Percentiles rank a stretch among this genome's conserved stretches.
These are phyloP conservation scores for Proliferodiscus dingleyae DNA, from an alignment of 2,329 filamentous ascomycete genomes.

Conservation along the genomic window DNA sequence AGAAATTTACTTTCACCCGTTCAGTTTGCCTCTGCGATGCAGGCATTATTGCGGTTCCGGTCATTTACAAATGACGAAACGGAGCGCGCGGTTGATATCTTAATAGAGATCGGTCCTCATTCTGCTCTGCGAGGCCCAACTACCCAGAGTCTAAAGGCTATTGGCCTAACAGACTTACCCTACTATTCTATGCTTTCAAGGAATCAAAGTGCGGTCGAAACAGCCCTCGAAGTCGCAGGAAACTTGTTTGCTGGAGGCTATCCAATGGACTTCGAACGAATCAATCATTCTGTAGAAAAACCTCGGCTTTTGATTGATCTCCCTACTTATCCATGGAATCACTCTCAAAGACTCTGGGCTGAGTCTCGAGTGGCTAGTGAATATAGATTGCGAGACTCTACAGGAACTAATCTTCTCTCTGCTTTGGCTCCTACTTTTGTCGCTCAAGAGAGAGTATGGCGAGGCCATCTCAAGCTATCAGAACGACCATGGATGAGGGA, in stretches of 20 bases:
- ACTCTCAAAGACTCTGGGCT: slow-evolving; percentile 47
- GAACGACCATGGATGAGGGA: no score
- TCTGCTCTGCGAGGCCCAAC: slow-evolving; percentile 32
- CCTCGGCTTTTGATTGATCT: slow-evolving; percentile 33
- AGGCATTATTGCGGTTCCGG: no score
- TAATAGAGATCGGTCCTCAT: slow-evolving; percentile 34
- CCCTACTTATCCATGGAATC: slow-evolving; percentile 52
- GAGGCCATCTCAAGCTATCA: no score
- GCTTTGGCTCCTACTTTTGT: no score
- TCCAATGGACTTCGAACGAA: slow-evolving; percentile 39
- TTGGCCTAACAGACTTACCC: slow-evolving; percentile 37
- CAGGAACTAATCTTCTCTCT: slow-evolving; percentile 24
- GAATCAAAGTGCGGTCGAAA: slow-evolving; percentile 45
- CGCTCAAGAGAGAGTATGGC: no score
- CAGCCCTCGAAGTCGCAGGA: slow-evolving; percentile 41
- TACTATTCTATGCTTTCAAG: slow-evolving; percentile 42
- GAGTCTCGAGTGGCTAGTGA: slow-evolving; percentile 32
- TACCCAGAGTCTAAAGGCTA: slow-evolving; percentile 35
- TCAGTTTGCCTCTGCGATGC: no score
- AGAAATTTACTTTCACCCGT: no score
- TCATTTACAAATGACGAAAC: no score
- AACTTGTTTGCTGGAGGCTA: slow-evolving; percentile 42
- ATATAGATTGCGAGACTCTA: slow-evolving; percentile 42
- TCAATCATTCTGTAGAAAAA: slow-evolving; percentile 39
- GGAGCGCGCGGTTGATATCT: slow-evolving; percentile 21